Conservation (phyloP, 805 yeast genomes). For the Isabelozyma pseudorhagii region DNA sequence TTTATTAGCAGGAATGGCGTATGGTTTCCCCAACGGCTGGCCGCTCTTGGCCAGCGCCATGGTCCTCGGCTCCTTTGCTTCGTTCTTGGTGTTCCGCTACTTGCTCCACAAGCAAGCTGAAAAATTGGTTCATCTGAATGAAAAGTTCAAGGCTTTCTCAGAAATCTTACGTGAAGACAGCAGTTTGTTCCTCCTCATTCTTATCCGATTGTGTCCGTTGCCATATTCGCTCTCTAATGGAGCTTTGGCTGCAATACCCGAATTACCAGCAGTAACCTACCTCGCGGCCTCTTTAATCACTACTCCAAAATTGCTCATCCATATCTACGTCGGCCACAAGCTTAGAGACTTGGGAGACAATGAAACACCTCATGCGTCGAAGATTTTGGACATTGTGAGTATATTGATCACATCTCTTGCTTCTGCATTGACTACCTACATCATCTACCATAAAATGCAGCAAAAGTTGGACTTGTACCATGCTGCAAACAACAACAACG, state of each 20-base stretch:
- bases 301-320: constrained; percentile 78
- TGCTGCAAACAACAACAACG: constrained; percentile 3
- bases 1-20: constrained; percentile 72
- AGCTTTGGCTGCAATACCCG: constrained; percentile 85
- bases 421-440: constrained; percentile 58
- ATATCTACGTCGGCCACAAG: constrained; percentile 74
- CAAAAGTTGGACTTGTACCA: constrained; percentile 29
- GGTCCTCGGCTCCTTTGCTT: constrained; percentile 66
- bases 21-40: constrained; percentile 83
- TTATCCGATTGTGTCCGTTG: constrained; percentile 83
- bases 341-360: constrained; percentile 64
- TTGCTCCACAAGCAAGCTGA: constrained; percentile 57
- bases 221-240: constrained; percentile 93
- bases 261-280: constrained; percentile 60
- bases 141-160: constrained; percentile 69
- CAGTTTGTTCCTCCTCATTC: constrained; percentile 57
- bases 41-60: constrained; percentile 66
- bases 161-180: constrained; percentile 71
- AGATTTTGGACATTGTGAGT: constrained; percentile 60
- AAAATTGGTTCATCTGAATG: constrained; percentile 56
- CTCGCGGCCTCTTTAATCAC: constrained; percentile 69
- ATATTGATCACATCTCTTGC: constrained; percentile 55
- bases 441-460: constrained; percentile 60
- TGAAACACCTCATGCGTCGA: constrained; percentile 46
- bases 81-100: constrained; percentile 67